Evolutionary conservation across 1,284 basidiomycete species (phyloP).

Genomic region (Microstroma glucosiphilum): DNA sequence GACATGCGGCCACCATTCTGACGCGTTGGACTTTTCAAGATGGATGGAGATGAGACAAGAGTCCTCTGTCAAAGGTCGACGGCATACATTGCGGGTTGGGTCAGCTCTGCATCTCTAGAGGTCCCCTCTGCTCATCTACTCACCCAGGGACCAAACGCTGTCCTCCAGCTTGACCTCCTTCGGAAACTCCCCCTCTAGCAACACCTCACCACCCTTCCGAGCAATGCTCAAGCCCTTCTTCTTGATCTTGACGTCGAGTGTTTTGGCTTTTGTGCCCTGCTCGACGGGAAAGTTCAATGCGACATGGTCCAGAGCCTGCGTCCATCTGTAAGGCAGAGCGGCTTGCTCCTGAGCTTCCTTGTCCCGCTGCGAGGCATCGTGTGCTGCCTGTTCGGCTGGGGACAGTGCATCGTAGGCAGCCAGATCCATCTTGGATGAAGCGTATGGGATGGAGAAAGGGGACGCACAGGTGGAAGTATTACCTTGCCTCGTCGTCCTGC

Average conservation of each 20-base stretch:
- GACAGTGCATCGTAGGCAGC: constrained; percentile 69
- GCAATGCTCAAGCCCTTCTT: constrained; percentile 77
- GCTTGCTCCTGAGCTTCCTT: constrained; percentile 64
- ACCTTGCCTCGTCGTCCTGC: too few relatives aligned
- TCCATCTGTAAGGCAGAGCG: constrained; percentile 83
- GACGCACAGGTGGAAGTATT: too few relatives aligned
- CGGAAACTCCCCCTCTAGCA: constrained; percentile 72
- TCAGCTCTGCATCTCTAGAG: too few relatives aligned
- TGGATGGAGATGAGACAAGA: constrained; percentile 67
- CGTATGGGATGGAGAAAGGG: too few relatives aligned
- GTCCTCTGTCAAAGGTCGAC: constrained; percentile 61
- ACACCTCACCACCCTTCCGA: constrained; percentile 62
- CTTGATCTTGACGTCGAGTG: constrained; percentile 69
- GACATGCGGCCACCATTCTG: constrained; percentile 95
- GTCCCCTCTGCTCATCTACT: background rate
- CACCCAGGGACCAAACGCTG: constrained; percentile 92
- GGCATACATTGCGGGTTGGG: constrained; percentile 3
- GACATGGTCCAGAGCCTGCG: constrained; percentile 79
- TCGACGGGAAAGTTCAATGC: constrained; percentile 78
- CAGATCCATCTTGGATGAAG: background rate
- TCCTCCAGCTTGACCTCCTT: constrained; percentile 91
- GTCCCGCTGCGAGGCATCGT: constrained; percentile 64
- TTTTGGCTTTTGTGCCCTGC: constrained; percentile 72
- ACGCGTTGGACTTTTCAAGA: constrained; percentile 75
- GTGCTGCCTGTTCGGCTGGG: constrained; percentile 66